A percentile compares a stretch with the other conserved stretches of the same genome.
These are phyloP conservation scores for Stachybotrys echinatus DNA, from an alignment of 2,329 filamentous ascomycete species.

Conservation along the genomic window DNA sequence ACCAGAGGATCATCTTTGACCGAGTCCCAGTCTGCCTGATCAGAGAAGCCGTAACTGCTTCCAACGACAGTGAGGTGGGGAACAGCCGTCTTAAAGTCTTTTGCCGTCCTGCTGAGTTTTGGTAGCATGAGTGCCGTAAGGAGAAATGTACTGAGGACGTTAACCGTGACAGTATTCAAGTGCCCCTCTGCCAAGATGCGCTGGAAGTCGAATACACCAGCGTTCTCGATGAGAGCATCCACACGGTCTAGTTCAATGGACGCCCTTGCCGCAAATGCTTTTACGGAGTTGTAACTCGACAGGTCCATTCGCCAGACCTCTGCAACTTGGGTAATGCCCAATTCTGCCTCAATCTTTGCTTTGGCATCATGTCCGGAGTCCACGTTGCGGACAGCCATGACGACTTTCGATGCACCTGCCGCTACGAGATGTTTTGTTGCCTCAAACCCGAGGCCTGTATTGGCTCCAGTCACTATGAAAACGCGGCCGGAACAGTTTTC, in stretches of 20 bases:
- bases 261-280: conserved; percentile 26
- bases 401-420: conserved; percentile 30
- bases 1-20: conserved; percentile 7
- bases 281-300: conserved; percentile 25
- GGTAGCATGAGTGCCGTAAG: conserved; percentile 38
- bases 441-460: conserved; percentile 32
- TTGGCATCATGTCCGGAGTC: conserved; percentile 34
- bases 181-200: conserved; percentile 28
- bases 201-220: conserved; percentile 13
- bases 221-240: conserved; percentile 38
- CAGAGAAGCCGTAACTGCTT: conserved; percentile 4
- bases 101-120: conserved; percentile 29
- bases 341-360: conserved; percentile 23
- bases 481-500: neutral
- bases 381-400: conserved; percentile 32
- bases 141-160: conserved; percentile 40
- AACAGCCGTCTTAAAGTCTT: conserved; percentile 18
- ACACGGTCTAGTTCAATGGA: conserved; percentile 27
- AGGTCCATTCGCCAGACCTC: conserved; percentile 41
- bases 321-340: conserved; percentile 14
- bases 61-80: conserved; percentile 30
- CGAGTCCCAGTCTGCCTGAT: conserved; percentile 3
- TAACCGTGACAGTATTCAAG: conserved; percentile 38
- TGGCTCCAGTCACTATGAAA: conserved; percentile 34
- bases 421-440: conserved; percentile 31